Evolutionary conservation across 768 basidiomycete genomes (phyloP), one percentile per base, ranked within the genome.

Genomic region (Calocera cornea): DNA sequence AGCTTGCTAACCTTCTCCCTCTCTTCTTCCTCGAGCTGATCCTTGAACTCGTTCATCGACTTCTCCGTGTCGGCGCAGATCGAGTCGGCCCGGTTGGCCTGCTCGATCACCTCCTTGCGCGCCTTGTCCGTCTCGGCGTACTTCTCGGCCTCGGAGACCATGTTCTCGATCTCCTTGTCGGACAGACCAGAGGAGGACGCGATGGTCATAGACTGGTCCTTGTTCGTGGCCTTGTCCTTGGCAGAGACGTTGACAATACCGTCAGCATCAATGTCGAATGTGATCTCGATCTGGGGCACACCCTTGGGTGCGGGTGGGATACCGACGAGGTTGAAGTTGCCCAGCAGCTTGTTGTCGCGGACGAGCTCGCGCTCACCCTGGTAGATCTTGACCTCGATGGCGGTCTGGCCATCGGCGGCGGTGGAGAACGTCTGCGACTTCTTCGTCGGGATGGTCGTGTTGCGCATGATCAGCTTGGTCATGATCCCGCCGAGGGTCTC

Each of bases 311-410:
- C 87, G 49, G 89, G 90, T 64, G 97, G 95, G 68, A 99, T 94
- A 65, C 95, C 97, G 69, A 95, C 92, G 69, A 99, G 90, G 80
- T 97, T 97, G 88, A 99, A 99, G 83, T 97, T 95, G 70, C 97
- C 97, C 68, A 99, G 88, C 7, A 97, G 80, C 80, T 98, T 99
- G 87, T 98, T 98, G 81, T 98, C 97, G 66, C 90, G 84, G 67
- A 97, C 95, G 72, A 98, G 86, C 76, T 97, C 97, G 81, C 97
- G 95, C 82, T 99, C 97, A 74, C 97, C 97, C 80, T 99, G 97
- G 84, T 86, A 99, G 72, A 99, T 94, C 86, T 98, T 98, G 78
- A 99, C 95, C 78, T 98, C 95, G 71, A 99, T 97, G 40, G 95
- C 95, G n/a, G 90, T 95, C 79, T 99, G 97, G 65, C 97, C 95